phyloP scores from a whole-genome alignment of 208 protist species.

The Acanthamoeba royreba region DNA sequence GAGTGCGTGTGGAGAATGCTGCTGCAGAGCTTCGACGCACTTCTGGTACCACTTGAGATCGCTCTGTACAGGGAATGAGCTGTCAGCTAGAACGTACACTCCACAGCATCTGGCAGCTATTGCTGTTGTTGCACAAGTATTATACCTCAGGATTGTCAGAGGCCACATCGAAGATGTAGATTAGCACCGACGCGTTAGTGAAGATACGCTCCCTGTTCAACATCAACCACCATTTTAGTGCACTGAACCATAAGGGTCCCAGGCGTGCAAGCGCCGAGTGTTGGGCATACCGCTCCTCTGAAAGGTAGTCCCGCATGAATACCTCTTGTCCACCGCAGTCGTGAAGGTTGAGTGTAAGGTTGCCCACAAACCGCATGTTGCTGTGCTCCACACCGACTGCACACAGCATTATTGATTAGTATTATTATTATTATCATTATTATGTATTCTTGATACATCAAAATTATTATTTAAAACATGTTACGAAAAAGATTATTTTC shows the following conservation, averaged over 20 bases:
- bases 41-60: slow-evolving; percentile 95
- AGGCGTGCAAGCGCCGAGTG: too few relatives aligned
- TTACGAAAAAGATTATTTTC: too few relatives aligned
- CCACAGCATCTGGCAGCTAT: background rate
- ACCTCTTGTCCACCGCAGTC: slow-evolving; percentile 98
- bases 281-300: slow-evolving; percentile 94
- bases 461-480: too few relatives aligned
- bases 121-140: background rate
- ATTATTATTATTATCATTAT: too few relatives aligned
- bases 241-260: too few relatives aligned
- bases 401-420: background rate
- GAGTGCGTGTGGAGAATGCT: slow-evolving; percentile 94
- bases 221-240: too few relatives aligned
- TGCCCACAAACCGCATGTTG: slow-evolving; percentile 97
- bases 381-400: slow-evolving; percentile 95
- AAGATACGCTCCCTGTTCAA: too few relatives aligned
- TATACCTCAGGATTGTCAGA: slow-evolving; percentile 65
- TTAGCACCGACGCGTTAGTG: slow-evolving; percentile 94
- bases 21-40: slow-evolving; percentile 91
- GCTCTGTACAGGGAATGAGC: slow-evolving; percentile 79
- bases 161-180: slow-evolving; percentile 98
- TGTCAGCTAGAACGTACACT: background rate
- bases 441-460: too few relatives aligned
- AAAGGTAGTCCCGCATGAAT: slow-evolving; percentile 97
- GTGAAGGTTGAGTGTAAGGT: slow-evolving; percentile 98